These are phyloP conservation scores for Ogataea pini DNA, from an alignment of 805 yeast genomes.

Conservation along the genomic window DNA sequence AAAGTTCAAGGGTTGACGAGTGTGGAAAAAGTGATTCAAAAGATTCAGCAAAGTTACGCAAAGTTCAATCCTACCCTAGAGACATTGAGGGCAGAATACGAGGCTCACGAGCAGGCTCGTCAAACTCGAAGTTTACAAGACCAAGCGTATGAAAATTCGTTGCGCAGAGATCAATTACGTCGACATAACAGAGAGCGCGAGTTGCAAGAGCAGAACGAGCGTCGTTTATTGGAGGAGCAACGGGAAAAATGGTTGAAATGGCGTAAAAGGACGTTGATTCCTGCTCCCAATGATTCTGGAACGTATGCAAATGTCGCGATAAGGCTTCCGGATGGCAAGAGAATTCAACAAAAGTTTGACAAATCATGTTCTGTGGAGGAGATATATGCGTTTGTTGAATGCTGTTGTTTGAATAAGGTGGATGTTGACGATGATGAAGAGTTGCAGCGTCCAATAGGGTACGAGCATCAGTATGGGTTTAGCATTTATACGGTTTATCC, in stretches of 20 bases:
- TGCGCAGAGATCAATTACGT: slow-evolving; percentile 64
- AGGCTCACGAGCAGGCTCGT: slow-evolving; percentile 58
- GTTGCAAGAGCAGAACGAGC: slow-evolving; percentile 20
- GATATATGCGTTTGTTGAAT: slow-evolving; percentile 70
- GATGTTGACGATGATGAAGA: slow-evolving; percentile 35
- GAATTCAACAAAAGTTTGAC: slow-evolving; percentile 53
- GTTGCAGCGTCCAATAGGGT: slow-evolving; percentile 33
- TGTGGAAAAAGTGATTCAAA: slow-evolving; percentile 37
- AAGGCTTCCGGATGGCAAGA: slow-evolving; percentile 60
- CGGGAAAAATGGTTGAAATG: slow-evolving; percentile 48
- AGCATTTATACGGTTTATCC: slow-evolving; percentile 58
- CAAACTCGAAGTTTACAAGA: slow-evolving; percentile 72
- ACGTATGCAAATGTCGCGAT: slow-evolving; percentile 65
- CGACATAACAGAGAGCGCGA: slow-evolving; percentile 41
- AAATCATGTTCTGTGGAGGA: slow-evolving; percentile 55
- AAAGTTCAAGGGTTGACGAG: slow-evolving; percentile 63
- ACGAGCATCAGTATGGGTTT: slow-evolving; percentile 50
- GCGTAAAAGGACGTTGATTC: slow-evolving; percentile 38
- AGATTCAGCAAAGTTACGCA: slow-evolving; percentile 39
- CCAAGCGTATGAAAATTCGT: slow-evolving; percentile 68
- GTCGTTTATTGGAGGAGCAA: slow-evolving; percentile 22
- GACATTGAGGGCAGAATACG: slow-evolving; percentile 61
- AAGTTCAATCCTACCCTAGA: slow-evolving; percentile 63
- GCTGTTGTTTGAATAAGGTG: slow-evolving; percentile 32
- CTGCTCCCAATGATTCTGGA: slow-evolving; percentile 22